A percentile compares a stretch with the other conserved stretches of the same genome.
Conservation (phyloP, 1,284 basidiomycete genomes). For the Melampsora americana region DNA sequence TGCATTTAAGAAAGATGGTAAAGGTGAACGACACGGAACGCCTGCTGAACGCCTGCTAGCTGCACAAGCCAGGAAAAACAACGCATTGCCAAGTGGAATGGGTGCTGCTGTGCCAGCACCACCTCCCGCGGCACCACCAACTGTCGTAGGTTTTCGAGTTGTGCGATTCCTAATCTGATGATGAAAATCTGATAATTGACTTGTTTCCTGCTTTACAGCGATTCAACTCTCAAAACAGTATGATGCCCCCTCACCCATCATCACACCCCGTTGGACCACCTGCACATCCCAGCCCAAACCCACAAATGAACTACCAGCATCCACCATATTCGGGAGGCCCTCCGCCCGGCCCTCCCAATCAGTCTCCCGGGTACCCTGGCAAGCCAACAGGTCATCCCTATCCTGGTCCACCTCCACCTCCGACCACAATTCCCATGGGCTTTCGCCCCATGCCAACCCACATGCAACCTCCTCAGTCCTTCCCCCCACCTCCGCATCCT, state of each 20-base stretch:
- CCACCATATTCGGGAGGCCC: slow-evolving; percentile 9
- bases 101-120: slow-evolving; percentile 63
- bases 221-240: slow-evolving; percentile 46
- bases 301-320: slow-evolving; percentile 11
- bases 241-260: slow-evolving; percentile 31
- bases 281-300: slow-evolving; percentile 6
- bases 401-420: slow-evolving; percentile 51
- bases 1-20: slow-evolving; percentile 98
- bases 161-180: slow-evolving; percentile 48
- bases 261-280: slow-evolving; percentile 31
- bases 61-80: slow-evolving; percentile 90
- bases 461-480: slow-evolving; percentile 45
- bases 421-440: slow-evolving; percentile 81
- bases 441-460: slow-evolving; percentile 60
- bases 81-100: slow-evolving; percentile 66
- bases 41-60: slow-evolving; percentile 90
- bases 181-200: slow-evolving; percentile 51
- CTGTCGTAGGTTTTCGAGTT: slow-evolving; percentile 56
- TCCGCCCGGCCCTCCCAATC: slow-evolving; percentile 5
- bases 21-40: slow-evolving; percentile 94
- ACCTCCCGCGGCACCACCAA: slow-evolving; percentile 57
- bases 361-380: slow-evolving; percentile 15
- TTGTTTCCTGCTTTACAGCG: slow-evolving; percentile 3
- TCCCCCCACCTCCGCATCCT: slow-evolving; percentile 43
- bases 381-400: slow-evolving; percentile 27